A percentile compares a stretch with the other conserved stretches of the same genome.
Evolutionary conservation across 176 grass and related monocot species (phyloP).

Genomic region (Areca catechu): DNA sequence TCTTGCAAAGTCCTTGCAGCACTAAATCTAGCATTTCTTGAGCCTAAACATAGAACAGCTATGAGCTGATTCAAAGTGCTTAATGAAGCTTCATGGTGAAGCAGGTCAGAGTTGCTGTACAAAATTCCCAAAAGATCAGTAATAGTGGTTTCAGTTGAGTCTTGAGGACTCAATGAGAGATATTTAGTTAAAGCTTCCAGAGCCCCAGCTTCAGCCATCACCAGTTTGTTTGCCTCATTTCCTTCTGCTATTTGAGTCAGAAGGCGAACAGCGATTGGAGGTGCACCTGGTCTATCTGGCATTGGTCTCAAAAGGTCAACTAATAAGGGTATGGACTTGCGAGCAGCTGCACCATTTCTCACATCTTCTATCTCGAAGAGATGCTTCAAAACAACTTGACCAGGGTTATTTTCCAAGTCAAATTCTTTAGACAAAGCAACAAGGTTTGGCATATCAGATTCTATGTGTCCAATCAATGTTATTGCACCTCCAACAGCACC

Average conservation of each 20-base stretch:
- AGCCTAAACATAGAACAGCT: conserved; percentile 80
- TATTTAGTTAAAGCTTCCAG: conserved; percentile 87
- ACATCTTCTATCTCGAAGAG: conserved; percentile 87
- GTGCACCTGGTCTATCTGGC: conserved; percentile 87
- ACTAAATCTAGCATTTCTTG: conserved; percentile 84
- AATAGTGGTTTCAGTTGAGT: conserved; percentile 84
- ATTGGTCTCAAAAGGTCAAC: conserved; percentile 96
- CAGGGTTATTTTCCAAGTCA: conserved; percentile 56
- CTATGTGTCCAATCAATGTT: conserved; percentile 68
- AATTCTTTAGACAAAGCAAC: conserved; percentile 61
- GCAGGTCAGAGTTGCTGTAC: conserved; percentile 73
- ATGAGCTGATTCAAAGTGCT: conserved; percentile 89
- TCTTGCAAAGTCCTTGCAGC: conserved; percentile 77
- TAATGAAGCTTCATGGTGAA: conserved; percentile 75
- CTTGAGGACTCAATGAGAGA: conserved; percentile 93
- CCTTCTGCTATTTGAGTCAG: conserved; percentile 70
- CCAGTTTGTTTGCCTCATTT: conserved; percentile 65
- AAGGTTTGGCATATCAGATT: conserved; percentile 61
- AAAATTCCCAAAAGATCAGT: conserved; percentile 70
- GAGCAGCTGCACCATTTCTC: conserved; percentile 46
- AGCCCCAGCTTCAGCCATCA: conserved; percentile 81
- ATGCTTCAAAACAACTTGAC: conserved; percentile 58
- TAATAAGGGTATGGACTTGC: conserved; percentile 82
- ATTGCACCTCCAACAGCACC: conserved; percentile 69
- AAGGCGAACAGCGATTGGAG: conserved; percentile 75